Evolutionary conservation across 148 eudicot genomes (phyloP).

Genomic region (Dianthus caryophyllus): DNA sequence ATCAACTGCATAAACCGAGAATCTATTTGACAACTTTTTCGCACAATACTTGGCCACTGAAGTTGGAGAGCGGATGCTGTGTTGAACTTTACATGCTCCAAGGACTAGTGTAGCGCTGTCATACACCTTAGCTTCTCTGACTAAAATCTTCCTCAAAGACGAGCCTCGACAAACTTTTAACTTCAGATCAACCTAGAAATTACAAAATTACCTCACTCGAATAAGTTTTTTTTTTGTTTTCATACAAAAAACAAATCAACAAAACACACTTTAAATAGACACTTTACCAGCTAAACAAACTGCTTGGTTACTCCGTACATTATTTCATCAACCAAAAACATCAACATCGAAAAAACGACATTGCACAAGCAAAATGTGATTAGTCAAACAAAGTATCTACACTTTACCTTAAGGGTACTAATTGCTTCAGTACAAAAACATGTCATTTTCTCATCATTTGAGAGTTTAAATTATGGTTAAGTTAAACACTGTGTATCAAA

Average conservation of each 20-base stretch:
- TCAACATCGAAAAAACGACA: slow-evolving; percentile 9
- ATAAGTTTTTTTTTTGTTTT: neutral
- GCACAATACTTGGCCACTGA: slow-evolving; percentile 79
- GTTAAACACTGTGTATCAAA: neutral
- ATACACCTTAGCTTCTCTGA: slow-evolving; percentile 44
- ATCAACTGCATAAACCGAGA: slow-evolving; percentile 54
- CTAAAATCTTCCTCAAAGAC: slow-evolving; percentile 51
- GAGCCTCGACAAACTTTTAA: slow-evolving; percentile 66
- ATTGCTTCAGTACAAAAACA: slow-evolving; percentile 1
- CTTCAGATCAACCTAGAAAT: slow-evolving; percentile 68
- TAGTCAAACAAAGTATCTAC: neutral
- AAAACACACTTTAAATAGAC: neutral
- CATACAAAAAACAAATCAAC: neutral
- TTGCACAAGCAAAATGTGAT: slow-evolving; percentile 1
- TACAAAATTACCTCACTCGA: neutral
- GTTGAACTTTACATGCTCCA: slow-evolving; percentile 47
- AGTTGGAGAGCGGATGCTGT: slow-evolving; percentile 45
- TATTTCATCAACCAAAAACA: neutral
- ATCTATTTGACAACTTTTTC: slow-evolving; percentile 39
- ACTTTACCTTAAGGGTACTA: slow-evolving; percentile 5
- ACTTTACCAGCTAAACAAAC: neutral
- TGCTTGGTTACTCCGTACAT: neutral
- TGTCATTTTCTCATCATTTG: slow-evolving; percentile 12
- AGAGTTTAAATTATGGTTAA: neutral
- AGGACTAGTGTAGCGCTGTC: slow-evolving; percentile 45